These are phyloP conservation scores for Coemansia sp. DNA, from an alignment of 192 early-diverging fungal species.

Conservation along the genomic window DNA sequence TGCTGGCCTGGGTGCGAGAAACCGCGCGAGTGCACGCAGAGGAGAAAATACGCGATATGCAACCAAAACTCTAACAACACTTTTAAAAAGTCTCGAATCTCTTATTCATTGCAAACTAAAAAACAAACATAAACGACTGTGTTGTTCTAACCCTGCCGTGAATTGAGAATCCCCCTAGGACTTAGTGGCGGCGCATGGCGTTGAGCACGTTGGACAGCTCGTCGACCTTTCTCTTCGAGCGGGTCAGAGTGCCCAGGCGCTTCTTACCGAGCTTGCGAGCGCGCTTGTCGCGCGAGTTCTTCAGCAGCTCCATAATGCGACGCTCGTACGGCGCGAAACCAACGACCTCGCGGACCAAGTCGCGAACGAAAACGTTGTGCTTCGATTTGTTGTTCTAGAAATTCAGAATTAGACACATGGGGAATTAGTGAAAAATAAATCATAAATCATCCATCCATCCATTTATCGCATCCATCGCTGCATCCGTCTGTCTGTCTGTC, in stretches of 20 bases:
- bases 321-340: conserved; percentile 99
- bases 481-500: conserved; percentile 1
- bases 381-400: conserved; percentile 65
- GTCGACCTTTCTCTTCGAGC: conserved; percentile 99
- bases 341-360: conserved; percentile 94
- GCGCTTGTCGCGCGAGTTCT: conserved; percentile 99
- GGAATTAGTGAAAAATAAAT: too few species aligned
- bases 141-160: too few species aligned
- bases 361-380: conserved; percentile 90
- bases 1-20: conserved; percentile 55
- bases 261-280: conserved; percentile 98
- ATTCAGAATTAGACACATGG: conserved; percentile 3
- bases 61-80: conserved; percentile 35
- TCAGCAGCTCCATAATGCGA: conserved; percentile 99
- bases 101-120: too few species aligned
- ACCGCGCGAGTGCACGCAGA: conserved; percentile 23
- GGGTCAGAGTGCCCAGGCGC: conserved; percentile 94
- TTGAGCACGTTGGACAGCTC: conserved; percentile 93
- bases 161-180: too few species aligned
- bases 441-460: too few species aligned
- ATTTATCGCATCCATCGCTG: conserved; percentile 15
- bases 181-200: conserved; percentile 81
- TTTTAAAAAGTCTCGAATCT: too few species aligned
- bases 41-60: conserved; percentile 9
- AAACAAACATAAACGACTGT: too few species aligned